Base-by-base conservation (phyloP, 768 basidiomycete genomes). In the Termitomyces eurrhizus region DNA sequence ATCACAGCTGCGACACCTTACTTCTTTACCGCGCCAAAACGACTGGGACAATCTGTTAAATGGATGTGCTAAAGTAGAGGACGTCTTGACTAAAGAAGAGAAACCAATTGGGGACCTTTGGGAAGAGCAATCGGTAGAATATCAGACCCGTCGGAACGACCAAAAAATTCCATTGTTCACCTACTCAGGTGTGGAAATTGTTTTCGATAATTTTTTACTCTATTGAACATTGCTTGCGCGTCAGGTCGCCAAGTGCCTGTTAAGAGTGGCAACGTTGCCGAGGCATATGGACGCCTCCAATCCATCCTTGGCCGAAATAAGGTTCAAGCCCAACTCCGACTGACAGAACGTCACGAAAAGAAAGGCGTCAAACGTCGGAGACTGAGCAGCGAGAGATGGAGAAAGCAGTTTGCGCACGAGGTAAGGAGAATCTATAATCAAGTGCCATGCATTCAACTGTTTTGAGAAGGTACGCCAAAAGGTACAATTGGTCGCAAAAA, bases 291-390 rank as follows among this genome's bases (percentile, higher is more conserved):
- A 57, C 75, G 69, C 33, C 78, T 92, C 24, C 79, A 84, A 54
- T 62, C 54, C 21, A 82, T 84, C 56, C 74, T 92, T 41, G 61
- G 64, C 51, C 75, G 75, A 36, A 92, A 92, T 67, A 79, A 72
- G 60, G 83, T 93, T 14, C 70, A 76, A 13, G 66, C 67, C 37
- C 83, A 86, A 63, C 72, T 86, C 48, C 75, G 76, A 55, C 64
- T 77, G 66, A 69, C 77, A 48, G 76, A 81, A 59, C 79, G 92
- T 64, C 92, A 93, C 71, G 92, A 92, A 73, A 91, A 93, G 78
- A 88, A 85, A 74, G 91, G 92, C 37, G 83, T 79, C 61, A 92
- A 91, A 72, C 84, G 90, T 62, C 80, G 89, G 62, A 81, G 91
- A 63, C 75, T 93, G 67, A 77, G 76, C 53, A 92, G 90, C 67